Base-by-base conservation (phyloP, 164 flowering plant species). In the Buxus sempervirens region DNA sequence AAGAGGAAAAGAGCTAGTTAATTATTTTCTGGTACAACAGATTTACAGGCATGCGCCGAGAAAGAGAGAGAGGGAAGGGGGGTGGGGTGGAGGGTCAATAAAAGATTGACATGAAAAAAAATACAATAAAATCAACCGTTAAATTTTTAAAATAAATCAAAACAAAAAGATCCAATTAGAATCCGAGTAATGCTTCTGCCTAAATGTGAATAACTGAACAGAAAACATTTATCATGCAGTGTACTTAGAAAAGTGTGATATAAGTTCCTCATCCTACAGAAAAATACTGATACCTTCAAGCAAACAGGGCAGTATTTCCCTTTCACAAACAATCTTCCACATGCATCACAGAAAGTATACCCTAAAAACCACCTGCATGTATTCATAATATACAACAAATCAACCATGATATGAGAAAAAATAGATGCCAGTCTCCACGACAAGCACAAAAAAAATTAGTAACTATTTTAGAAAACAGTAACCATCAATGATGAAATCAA, bases 231-330 rank as follows among this genome's bases (percentile, higher is more conserved):
- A 4, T 45, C 18, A 4, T 45, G 18, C 14, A 45, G 5, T 15
- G 12, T 15, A 45, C 51, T 15, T 1, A 10, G 16, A 41, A 41
- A 12, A 41, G 5, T 41, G 45, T 5, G 12, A 5, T 12, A 45
- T 10, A 45, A 45, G n/a, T n/a, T 27, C 16, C 5, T 27, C 42
- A 64, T 64, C 24, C 24, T 64, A n/a, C 10, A 25, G 27, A 55
- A 18, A 25, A 48, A 26, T 45, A 21, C 60, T n/a, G 1, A 36
- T 84, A 96, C 99, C 99, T 91, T 96, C 81, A 96, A 81, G 73
- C 99, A 96, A 71, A 93, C 96, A 70, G 99, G 98, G 72, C 96
- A 90, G 58, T 96, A 96, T 48, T 96, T 96, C 21, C 96, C 97
- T 78, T 96, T 93, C 69, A 86, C 93, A 80, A 96, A 96, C 80